Percentiles rank a stretch among this genome's conserved stretches.
Evolutionary conservation across 495 filamentous ascomycete genomes (phyloP).

Genomic region (Penicillium odoratum): DNA sequence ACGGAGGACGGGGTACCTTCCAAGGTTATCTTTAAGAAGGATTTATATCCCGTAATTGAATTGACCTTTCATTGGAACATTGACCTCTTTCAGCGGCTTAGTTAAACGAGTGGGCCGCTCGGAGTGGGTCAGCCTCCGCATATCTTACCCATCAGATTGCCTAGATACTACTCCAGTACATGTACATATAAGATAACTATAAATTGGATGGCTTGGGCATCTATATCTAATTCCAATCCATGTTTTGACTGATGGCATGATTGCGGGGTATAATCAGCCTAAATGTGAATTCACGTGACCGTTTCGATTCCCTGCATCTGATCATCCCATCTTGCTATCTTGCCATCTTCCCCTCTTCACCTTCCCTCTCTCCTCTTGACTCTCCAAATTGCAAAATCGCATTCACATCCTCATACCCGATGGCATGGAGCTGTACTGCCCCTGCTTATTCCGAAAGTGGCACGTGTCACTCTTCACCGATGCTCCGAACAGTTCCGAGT

Average conservation of each 20-base stretch:
- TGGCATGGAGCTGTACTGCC: not conserved
- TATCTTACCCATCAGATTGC: not conserved
- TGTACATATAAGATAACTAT: too few species aligned
- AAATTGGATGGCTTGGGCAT: not conserved
- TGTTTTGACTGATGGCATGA: constrained; percentile 5
- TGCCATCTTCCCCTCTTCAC: not conserved
- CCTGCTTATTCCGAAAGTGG: constrained; percentile 21
- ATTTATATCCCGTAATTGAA: too few species aligned
- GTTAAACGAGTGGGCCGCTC: not conserved
- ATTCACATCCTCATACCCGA: not conserved
- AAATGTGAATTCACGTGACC: not conserved
- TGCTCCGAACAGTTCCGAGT: constrained; percentile 26
- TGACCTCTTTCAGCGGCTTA: not conserved
- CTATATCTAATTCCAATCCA: not conserved
- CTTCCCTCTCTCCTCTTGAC: not conserved
- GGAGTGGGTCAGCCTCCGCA: not conserved
- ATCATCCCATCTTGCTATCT: too few species aligned
- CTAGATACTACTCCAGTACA: too few species aligned
- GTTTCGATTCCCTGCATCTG: not conserved
- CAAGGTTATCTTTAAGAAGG: too few species aligned
- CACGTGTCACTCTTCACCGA: constrained; percentile 26
- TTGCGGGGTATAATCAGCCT: constrained; percentile 1
- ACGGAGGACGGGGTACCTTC: too few species aligned
- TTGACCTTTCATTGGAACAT: not conserved
- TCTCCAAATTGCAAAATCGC: not conserved